A percentile compares a stretch with the other conserved stretches of the same genome.
Conservation (phyloP, 2,329 filamentous ascomycete species). For the Neonectria faginata region DNA sequence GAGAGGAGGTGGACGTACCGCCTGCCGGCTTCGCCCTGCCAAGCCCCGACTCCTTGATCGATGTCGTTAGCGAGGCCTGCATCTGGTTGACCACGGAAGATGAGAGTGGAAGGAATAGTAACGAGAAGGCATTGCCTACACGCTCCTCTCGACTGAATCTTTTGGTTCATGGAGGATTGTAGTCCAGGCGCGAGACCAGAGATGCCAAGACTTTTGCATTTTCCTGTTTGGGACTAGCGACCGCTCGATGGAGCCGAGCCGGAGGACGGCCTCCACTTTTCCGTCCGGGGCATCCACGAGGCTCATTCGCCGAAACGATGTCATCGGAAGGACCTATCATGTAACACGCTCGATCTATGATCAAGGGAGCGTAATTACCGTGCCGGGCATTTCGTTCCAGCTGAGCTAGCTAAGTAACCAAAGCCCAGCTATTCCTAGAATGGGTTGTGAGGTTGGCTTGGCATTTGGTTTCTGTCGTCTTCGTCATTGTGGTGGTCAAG, state of each 20-base stretch:
- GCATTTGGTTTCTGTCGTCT: not conserved
- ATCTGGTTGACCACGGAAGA: not conserved
- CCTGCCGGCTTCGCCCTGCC: not conserved
- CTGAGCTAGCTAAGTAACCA: too few relatives aligned
- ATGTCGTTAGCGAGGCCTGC: not conserved
- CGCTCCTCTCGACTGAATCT: not conserved
- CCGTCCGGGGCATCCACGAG: not conserved
- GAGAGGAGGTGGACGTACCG: not conserved
- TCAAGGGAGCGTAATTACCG: not conserved
- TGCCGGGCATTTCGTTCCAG: not conserved
- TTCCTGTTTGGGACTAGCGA: constrained; percentile 4
- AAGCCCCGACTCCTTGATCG: not conserved
- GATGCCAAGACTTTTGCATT: constrained; percentile 17
- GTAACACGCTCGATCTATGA: not conserved
- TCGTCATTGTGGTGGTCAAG: not conserved
- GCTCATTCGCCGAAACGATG: not conserved
- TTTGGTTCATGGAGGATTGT: not conserved
- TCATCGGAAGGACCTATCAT: not conserved
- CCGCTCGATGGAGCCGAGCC: not conserved
- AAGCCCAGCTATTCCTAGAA: not conserved
- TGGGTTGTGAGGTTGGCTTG: constrained; percentile 13
- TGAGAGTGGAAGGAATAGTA: not conserved
- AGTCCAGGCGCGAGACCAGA: not conserved
- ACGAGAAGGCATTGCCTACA: not conserved
- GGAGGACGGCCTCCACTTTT: not conserved